A percentile compares a stretch with the other conserved stretches of the same genome.
Conservation (phyloP, 257 asterid genomes). For the Lantana camara region DNA sequence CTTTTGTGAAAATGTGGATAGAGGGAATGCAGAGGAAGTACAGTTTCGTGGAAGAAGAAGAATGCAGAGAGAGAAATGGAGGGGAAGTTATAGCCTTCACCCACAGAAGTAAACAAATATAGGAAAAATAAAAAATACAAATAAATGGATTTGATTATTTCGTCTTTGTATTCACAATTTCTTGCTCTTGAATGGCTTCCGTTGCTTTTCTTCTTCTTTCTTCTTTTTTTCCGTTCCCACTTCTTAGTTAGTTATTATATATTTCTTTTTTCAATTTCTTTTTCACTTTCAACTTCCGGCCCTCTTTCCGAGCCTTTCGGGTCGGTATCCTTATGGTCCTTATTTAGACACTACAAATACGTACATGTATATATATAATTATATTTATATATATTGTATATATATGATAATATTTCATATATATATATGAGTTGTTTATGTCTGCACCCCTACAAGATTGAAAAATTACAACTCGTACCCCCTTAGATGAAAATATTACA, state of each 20-base stretch:
- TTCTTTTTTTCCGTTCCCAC: conserved; percentile 5
- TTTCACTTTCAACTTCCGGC: conserved; percentile 28
- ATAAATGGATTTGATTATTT: conserved; percentile 25
- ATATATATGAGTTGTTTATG: too few species aligned
- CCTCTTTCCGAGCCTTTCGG: conserved; percentile 54
- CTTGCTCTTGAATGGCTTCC: conserved; percentile 25
- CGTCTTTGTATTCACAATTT: conserved; percentile 16
- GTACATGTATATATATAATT: neutral
- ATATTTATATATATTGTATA: neutral
- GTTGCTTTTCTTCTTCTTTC: conserved; percentile 11
- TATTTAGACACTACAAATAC: conserved; percentile 8
- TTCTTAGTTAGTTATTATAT: neutral
- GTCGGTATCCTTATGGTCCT: conserved; percentile 45
- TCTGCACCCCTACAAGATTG: too few species aligned
- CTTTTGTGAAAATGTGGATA: neutral
- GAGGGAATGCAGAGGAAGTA: conserved; percentile 7
- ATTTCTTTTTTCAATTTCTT: neutral
- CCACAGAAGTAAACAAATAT: neutral
- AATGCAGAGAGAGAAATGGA: conserved; percentile 24
- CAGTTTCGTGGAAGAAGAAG: conserved; percentile 22
- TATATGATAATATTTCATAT: too few species aligned
- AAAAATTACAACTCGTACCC: too few species aligned
- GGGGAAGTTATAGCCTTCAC: conserved; percentile 41
- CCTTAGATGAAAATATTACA: too few species aligned
- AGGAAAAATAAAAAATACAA: conserved; percentile 18